Base-by-base conservation (phyloP, 2,329 filamentous ascomycete species). In the Claviceps digitariae region DNA sequence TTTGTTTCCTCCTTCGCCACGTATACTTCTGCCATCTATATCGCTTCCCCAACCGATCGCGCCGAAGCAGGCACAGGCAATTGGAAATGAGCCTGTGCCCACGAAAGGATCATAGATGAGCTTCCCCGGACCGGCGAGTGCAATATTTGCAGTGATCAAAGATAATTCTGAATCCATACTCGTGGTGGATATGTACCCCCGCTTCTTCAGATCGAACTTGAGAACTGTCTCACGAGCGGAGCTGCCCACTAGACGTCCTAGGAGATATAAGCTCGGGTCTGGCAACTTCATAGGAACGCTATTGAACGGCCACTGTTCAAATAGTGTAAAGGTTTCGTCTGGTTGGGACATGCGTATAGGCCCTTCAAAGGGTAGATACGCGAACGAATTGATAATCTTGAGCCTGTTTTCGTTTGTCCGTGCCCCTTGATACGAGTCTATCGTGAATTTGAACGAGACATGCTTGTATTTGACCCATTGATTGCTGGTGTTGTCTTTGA, bases 81-180 rank as follows among this genome's bases (percentile, higher is more conserved):
- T 74, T 1, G 89, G 86, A 63, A 98, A 97, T 52, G 89, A 91
- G 5, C 91, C 93, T 0, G 93, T 97, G 4, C 93, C 93, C 55
- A 93, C 90, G 64, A 98, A 98, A 0, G 93, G 93, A 61, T 98
- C 93, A 63, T 91, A 96, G 62, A 95, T 87, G 2, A 97, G 66
- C 64, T 87, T 94, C 0, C 89, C 91, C 0, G 90, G 86, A 0
- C 74, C 83, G 0, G 90, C 90, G 15, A 87, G 79, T 0, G 88
- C 87, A 60, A 98, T 82, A 63, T 97, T 98, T 1, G 91, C 93
- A 0, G 90, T 96, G 23, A 98, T 74, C 1, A 98, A 77, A 13
- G 90, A 87, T 45, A 98, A 76, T 67, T 97, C 93, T 0, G 91
- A 87, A 65, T 98, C 93, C 93, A 98, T 97, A 47, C 87, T 93